Conservation (phyloP, 1,284 basidiomycete species). For the Trichosporon sp. region DNA sequence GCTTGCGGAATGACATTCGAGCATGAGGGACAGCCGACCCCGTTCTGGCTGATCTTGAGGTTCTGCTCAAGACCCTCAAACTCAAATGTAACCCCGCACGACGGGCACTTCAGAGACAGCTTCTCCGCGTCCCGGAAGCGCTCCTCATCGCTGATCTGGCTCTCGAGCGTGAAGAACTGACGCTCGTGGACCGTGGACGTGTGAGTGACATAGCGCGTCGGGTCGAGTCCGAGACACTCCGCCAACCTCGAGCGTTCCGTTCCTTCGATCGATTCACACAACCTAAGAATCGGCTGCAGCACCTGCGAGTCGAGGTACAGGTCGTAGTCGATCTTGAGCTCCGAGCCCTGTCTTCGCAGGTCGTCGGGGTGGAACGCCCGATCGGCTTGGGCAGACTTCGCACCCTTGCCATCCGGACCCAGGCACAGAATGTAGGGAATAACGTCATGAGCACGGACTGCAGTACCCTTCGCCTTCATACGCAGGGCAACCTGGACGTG, state of each 20-base stretch:
- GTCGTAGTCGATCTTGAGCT: constrained; percentile 66
- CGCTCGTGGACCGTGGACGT: constrained; percentile 58
- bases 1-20: constrained; percentile 53
- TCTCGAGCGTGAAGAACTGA: constrained; percentile 76
- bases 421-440: constrained; percentile 94
- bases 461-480: constrained; percentile 77
- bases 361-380: constrained; percentile 92
- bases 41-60: constrained; percentile 28
- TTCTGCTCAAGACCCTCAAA: constrained; percentile 58
- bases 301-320: constrained; percentile 89
- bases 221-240: constrained; percentile 93
- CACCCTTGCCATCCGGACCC: constrained; percentile 63
- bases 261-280: constrained; percentile 94
- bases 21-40: constrained; percentile 60
- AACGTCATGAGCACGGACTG: constrained; percentile 81
- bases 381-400: constrained; percentile 79
- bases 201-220: constrained; percentile 61
- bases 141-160: constrained; percentile 80
- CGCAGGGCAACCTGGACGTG: constrained; percentile 94
- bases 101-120: constrained; percentile 66
- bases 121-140: constrained; percentile 71
- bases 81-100: constrained; percentile 59
- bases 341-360: constrained; percentile 62
- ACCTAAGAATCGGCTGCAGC: constrained; percentile 85
- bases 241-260: constrained; percentile 87